These are phyloP conservation scores for Jimgerdemannia lactiflua DNA, from an alignment of 192 early-diverging fungal species.

Conservation along the genomic window DNA sequence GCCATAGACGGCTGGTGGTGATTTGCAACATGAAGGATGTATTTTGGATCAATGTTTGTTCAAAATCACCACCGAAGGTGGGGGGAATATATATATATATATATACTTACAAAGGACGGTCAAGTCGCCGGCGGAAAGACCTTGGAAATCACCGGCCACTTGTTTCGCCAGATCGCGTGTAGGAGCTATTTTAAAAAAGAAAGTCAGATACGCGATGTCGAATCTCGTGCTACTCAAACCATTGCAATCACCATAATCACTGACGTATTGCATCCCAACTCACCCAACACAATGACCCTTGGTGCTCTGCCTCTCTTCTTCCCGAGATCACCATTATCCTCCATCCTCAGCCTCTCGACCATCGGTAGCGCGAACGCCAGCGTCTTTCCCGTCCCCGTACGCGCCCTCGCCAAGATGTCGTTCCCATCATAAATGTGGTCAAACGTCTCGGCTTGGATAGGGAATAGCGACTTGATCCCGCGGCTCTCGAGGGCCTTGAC, in stretches of 20 bases:
- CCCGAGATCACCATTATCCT: slow-evolving; percentile 30
- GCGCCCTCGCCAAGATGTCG: slow-evolving; percentile 69
- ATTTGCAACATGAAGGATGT: background rate
- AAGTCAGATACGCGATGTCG: too few species aligned
- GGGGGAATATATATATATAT: too few species aligned
- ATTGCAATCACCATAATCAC: background rate
- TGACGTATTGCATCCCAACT: slow-evolving; percentile 3
- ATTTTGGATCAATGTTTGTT: background rate
- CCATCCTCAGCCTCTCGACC: slow-evolving; percentile 49
- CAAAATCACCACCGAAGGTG: background rate
- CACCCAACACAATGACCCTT: slow-evolving; percentile 50
- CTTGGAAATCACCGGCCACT: slow-evolving; percentile 76
- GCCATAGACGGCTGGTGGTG: slow-evolving; percentile 71
- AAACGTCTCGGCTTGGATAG: slow-evolving; percentile 91
- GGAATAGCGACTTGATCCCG: slow-evolving; percentile 84
- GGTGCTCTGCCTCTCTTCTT: slow-evolving; percentile 43
- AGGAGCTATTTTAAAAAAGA: slow-evolving; percentile 35
- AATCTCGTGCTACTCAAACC: background rate
- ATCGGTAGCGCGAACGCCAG: slow-evolving; percentile 82
- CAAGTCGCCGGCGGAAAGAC: slow-evolving; percentile 58
- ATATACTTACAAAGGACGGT: slow-evolving; percentile 29
- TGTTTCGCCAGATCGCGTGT: slow-evolving; percentile 91
- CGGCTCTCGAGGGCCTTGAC: slow-evolving; percentile 64
- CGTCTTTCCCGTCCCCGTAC: slow-evolving; percentile 82
- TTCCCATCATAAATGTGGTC: slow-evolving; percentile 69